These are phyloP conservation scores for Cryptococcus neoformans DNA, from an alignment of 1,284 basidiomycete genomes.

Conservation along the genomic window DNA sequence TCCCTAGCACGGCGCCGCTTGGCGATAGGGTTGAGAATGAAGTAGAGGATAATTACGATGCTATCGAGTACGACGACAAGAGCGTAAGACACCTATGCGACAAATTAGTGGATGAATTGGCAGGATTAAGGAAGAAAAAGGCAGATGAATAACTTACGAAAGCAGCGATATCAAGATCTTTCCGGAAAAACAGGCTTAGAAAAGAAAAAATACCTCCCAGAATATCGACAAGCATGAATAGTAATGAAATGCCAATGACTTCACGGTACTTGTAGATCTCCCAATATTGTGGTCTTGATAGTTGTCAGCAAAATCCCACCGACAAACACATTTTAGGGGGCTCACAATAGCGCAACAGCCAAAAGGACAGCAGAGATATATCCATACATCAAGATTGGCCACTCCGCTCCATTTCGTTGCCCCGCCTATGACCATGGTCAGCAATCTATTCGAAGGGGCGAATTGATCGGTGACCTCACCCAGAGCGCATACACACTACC, in stretches of 20 bases:
- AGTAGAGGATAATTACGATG: constrained; percentile 58
- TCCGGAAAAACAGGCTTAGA: constrained; percentile 67
- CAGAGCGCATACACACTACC: constrained; percentile 61
- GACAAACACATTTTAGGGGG: constrained; percentile 1
- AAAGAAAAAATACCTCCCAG: constrained; percentile 59
- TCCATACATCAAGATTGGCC: constrained; percentile 62
- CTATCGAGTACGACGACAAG: constrained; percentile 58
- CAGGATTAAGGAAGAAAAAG: not conserved
- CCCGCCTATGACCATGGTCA: constrained; percentile 39
- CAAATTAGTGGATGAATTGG: too few species aligned
- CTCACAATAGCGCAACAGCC: constrained; percentile 60
- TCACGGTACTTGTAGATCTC: constrained; percentile 69
- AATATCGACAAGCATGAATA: constrained; percentile 69
- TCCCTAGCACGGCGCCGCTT: constrained; percentile 37
- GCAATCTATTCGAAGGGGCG: not conserved
- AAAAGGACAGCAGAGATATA: constrained; percentile 63
- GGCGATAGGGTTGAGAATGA: constrained; percentile 61
- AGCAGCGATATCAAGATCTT: constrained; percentile 63
- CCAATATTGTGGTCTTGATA: constrained; percentile 53
- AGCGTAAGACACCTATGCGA: constrained; percentile 37
- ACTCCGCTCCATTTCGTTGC: constrained; percentile 52
- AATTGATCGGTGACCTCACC: constrained; percentile 40
- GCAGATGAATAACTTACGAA: constrained; percentile 54
- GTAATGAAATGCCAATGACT: constrained; percentile 68
- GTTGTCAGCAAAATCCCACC: not conserved